Evolutionary conservation across 768 basidiomycete genomes (phyloP), one percentile per base, ranked within the genome.

Genomic region (Russula sp.): DNA sequence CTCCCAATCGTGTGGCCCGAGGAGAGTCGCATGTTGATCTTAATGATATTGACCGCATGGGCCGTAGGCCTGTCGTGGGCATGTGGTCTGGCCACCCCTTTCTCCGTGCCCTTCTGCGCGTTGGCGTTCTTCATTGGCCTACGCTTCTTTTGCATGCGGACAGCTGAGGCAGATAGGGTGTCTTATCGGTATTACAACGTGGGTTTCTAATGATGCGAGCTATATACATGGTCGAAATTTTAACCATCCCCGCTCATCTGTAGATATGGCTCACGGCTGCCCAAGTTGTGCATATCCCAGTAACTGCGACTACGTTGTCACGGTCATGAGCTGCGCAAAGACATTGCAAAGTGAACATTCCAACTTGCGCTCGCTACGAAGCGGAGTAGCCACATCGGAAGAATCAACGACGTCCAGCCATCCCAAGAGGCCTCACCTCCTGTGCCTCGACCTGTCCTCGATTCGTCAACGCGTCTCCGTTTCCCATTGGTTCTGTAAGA

Each of bases 161-260:
- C 59, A 7, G 63, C 69, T 5, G 55, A 47, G 10, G 68, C 58
- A 41, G 71, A 72, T 60, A 62, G 68, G 56, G 55, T 54, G 11
- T 71, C 72, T 1, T 73, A 69, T 59, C 67, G 69, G n/a, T 67
- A 69, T 59, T 73, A 72, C 55, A 73, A 73, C 51, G 72, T 73
- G 43, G 14, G 72, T 67, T 55, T 18, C 20, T 20, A 10, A 3
- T 43, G 7, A 13, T 39, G 2, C 7, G n/a, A 8, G 36, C 22
- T 18, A 7, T 18, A 7, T n/a, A 32, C 34, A 5, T 5, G n/a
- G 5, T 42, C 25, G 29, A 22, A 6, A 16, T 16, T 29, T 20
- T 38, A 38, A 16, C 25, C 25, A 29, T 29, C 4, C 7, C 22
- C 5, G n/a, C 25, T 5, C n/a, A 2, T 7, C 18, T 39, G 42